Evolutionary conservation across 805 yeast species (phyloP).

Genomic region (Spathaspora sp.): DNA sequence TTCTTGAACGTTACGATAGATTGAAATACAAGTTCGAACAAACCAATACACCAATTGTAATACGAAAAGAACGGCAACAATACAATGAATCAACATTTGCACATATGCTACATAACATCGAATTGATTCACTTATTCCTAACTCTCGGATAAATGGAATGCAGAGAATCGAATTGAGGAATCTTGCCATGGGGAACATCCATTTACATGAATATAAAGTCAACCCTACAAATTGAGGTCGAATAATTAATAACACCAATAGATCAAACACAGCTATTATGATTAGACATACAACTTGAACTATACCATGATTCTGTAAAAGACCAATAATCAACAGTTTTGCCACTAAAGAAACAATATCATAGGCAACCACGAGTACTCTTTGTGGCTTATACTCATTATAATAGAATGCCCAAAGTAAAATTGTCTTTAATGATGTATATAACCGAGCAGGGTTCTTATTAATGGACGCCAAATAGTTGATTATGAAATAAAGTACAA

Average conservation of each 20-base stretch:
- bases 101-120: conserved; percentile 43
- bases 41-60: conserved; percentile 28
- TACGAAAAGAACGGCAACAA: conserved; percentile 27
- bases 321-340: conserved; percentile 41
- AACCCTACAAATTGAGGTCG: conserved; percentile 27
- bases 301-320: conserved; percentile 40
- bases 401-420: conserved; percentile 46
- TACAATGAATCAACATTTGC: conserved; percentile 38
- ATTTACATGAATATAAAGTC: conserved; percentile 25
- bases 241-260: conserved; percentile 16
- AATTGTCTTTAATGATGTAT: conserved; percentile 45
- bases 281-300: conserved; percentile 42
- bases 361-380: conserved; percentile 33
- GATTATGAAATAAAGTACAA: conserved; percentile 19
- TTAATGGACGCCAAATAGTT: conserved; percentile 23
- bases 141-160: conserved; percentile 37
- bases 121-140: conserved; percentile 32
- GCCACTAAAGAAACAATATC: conserved; percentile 31
- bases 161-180: conserved; percentile 38
- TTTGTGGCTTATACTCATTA: conserved; percentile 40
- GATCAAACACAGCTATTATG: conserved; percentile 28
- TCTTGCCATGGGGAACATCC: conserved; percentile 35
- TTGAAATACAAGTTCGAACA: conserved; percentile 19
- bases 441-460: conserved; percentile 26
- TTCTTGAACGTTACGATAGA: conserved; percentile 12